Conservation (phyloP, 192 early-diverging fungal genomes). For the Coemansia sp. region DNA sequence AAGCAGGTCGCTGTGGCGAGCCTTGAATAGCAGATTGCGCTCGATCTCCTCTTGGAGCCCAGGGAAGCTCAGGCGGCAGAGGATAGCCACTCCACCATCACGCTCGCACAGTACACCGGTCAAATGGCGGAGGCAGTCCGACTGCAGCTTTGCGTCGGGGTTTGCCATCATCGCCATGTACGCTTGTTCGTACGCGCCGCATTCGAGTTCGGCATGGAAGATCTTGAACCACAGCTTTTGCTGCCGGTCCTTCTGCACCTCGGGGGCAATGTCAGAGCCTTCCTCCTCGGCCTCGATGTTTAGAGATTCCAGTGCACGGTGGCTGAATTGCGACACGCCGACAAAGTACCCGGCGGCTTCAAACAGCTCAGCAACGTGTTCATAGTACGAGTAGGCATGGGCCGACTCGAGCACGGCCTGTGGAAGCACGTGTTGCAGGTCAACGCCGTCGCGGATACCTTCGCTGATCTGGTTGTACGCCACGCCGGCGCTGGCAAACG, state of each 20-base stretch:
- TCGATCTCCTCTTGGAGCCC: slow-evolving; percentile 47
- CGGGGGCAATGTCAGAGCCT: neutral
- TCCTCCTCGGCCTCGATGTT: slow-evolving; percentile 9
- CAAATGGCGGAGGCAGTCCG: slow-evolving; percentile 46
- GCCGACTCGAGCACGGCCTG: slow-evolving; percentile 6
- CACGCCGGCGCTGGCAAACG: slow-evolving; percentile 25
- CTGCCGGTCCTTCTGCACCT: slow-evolving; percentile 3
- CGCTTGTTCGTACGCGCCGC: slow-evolving; percentile 32
- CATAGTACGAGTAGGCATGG: slow-evolving; percentile 26
- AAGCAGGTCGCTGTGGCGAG: slow-evolving; percentile 38
- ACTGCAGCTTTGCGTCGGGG: slow-evolving; percentile 26
- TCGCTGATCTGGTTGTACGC: slow-evolving; percentile 19
- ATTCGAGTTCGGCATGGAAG: slow-evolving; percentile 44
- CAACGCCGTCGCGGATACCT: slow-evolving; percentile 12
- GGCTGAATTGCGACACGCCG: slow-evolving; percentile 15
- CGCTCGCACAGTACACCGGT: slow-evolving; percentile 45
- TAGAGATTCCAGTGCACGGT: slow-evolving; percentile 23
- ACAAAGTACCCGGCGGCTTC: slow-evolving; percentile 9
- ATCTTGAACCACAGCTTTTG: slow-evolving; percentile 42
- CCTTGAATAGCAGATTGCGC: slow-evolving; percentile 45
- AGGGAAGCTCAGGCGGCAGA: slow-evolving; percentile 38
- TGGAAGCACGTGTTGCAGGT: slow-evolving; percentile 32
- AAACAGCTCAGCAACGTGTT: slow-evolving; percentile 37
- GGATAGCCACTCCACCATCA: slow-evolving; percentile 18
- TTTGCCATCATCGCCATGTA: slow-evolving; percentile 48